Evolutionary conservation across 352 stramenopile genomes (phyloP).

Genomic region (Pythium phragmitis): DNA sequence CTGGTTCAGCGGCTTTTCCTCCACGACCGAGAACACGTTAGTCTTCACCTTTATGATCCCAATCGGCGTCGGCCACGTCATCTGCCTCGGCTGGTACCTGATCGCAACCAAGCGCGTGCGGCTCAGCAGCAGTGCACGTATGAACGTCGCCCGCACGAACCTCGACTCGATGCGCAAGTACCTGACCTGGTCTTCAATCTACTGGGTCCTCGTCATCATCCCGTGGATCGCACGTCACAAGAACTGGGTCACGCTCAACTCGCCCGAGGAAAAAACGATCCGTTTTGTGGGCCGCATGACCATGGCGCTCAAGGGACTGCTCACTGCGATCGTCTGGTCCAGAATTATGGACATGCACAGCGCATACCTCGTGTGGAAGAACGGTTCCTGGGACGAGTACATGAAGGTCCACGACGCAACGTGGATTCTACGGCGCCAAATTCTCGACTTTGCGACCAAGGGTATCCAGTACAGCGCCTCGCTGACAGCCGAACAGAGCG

Average conservation of each 20-base stretch:
- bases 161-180: conserved; percentile 79
- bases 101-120: conserved; percentile 69
- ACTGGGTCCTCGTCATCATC: conserved; percentile 67
- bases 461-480: conserved; percentile 59
- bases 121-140: conserved; percentile 36
- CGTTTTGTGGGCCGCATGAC: conserved; percentile 68
- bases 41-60: conserved; percentile 66
- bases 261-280: conserved; percentile 51
- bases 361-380: conserved; percentile 73
- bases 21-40: conserved; percentile 42
- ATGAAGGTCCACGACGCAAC: conserved; percentile 84
- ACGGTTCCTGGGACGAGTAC: conserved; percentile 84
- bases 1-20: conserved; percentile 56
- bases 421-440: conserved; percentile 81
- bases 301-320: conserved; percentile 61
- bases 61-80: conserved; percentile 56
- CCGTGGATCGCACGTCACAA: conserved; percentile 69
- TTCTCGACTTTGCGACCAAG: conserved; percentile 82
- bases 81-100: conserved; percentile 76
- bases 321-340: conserved; percentile 68
- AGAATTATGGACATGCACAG: conserved; percentile 58
- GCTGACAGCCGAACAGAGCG: conserved; percentile 19
- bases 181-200: conserved; percentile 66
- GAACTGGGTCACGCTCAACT: conserved; percentile 51
- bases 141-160: conserved; percentile 57